phyloP scores from a whole-genome alignment of 805 yeast genomes.

The Candida manassasensis region DNA sequence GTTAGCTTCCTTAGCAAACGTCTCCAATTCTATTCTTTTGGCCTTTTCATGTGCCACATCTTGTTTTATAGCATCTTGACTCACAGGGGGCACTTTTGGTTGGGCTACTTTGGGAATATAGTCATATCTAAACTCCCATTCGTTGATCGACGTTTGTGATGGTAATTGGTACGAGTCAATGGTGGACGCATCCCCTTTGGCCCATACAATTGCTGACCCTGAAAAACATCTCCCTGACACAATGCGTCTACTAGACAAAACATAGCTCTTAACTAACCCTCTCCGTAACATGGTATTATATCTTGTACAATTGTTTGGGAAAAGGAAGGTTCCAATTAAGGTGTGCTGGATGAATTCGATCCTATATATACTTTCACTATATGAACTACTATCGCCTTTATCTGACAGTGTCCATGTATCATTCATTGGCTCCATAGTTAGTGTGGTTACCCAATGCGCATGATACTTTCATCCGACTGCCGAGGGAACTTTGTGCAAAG shows the following conservation, averaged over 20 bases:
- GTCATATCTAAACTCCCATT: slow-evolving; percentile 49
- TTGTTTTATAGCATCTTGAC: slow-evolving; percentile 46
- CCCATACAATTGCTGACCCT: slow-evolving; percentile 11
- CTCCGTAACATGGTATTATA: background rate
- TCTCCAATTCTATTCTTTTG: slow-evolving; percentile 33
- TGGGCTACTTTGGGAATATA: slow-evolving; percentile 37
- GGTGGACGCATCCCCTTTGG: slow-evolving; percentile 55
- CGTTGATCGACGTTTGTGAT: slow-evolving; percentile 39
- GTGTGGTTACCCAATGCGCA: too few species aligned
- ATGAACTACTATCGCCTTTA: too few species aligned
- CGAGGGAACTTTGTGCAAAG: too few species aligned
- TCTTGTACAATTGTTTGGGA: too few species aligned
- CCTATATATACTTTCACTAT: too few species aligned
- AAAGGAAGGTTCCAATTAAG: too few species aligned
- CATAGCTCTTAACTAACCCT: background rate
- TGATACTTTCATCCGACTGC: too few species aligned
- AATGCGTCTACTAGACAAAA: background rate
- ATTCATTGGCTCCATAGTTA: too few species aligned
- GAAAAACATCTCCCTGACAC: slow-evolving; percentile 2
- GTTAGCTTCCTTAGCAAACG: slow-evolving; percentile 29
- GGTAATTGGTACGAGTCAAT: slow-evolving; percentile 56
- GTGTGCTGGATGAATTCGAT: too few species aligned
- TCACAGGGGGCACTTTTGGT: slow-evolving; percentile 42
- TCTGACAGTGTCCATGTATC: too few species aligned
- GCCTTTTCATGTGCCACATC: slow-evolving; percentile 43